A percentile compares a stretch with the other conserved stretches of the same genome.
Conservation (phyloP, 495 filamentous ascomycete genomes). For the Aspergillus taichungensis region DNA sequence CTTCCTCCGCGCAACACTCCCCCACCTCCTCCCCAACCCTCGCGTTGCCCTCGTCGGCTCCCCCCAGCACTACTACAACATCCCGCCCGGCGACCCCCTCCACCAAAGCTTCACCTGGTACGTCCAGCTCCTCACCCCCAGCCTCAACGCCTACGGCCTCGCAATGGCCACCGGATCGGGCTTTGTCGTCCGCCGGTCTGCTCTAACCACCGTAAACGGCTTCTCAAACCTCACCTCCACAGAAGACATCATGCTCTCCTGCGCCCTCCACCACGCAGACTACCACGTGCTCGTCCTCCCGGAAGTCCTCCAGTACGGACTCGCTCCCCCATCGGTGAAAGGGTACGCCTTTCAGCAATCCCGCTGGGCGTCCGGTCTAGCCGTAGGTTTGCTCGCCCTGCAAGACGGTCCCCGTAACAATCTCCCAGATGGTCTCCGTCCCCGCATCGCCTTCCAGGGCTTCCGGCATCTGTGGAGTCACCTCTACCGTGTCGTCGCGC, state of each 20-base stretch:
- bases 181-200: conserved; percentile 35
- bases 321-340: conserved; percentile 38
- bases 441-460: too few species aligned
- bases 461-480: too few species aligned
- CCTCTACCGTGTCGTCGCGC: too few species aligned
- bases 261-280: conserved; percentile 33
- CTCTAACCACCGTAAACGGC: conserved; percentile 36
- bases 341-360: conserved; percentile 44
- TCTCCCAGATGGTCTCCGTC: too few species aligned
- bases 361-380: conserved; percentile 8
- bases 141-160: conserved; percentile 15
- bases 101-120: conserved; percentile 36
- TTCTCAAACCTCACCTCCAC: conserved; percentile 42
- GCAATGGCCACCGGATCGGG: conserved; percentile 40
- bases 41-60: conserved; percentile 23
- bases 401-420: too few species aligned
- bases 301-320: conserved; percentile 43
- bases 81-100: conserved; percentile 40
- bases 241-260: conserved; percentile 43
- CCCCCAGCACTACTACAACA: conserved; percentile 43
- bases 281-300: conserved; percentile 38
- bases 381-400: too few species aligned
- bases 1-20: conserved; percentile 41
- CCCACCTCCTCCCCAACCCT: conserved; percentile 36
- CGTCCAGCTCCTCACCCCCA: conserved; percentile 27